Evolutionary conservation across 2,329 filamentous ascomycete species (phyloP), one percentile per base, ranked within the genome.

Genomic region (Sclerotinia trifoliorum): DNA sequence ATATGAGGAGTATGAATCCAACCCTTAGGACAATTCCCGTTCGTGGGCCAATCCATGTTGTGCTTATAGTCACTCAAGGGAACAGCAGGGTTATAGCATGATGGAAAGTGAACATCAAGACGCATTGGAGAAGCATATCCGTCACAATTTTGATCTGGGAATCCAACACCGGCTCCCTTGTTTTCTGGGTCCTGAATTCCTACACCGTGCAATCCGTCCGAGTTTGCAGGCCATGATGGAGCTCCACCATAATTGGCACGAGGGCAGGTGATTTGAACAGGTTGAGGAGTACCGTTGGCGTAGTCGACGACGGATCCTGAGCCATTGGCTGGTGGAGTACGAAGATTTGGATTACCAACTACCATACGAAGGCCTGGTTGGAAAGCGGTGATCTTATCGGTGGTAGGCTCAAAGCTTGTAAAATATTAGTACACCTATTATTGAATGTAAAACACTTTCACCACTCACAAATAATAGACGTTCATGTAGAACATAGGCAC

Each of bases 41-140:
- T 83, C 74, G 88, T 86, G 1, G 93, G 92, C 78, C 92, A 97
- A 5, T 89, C 88, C 72, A 97, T 85, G 77, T 97, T 87, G 44
- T 82, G 83, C 71, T 83, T 81, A 79, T 89, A 86, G 75, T 88
- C 81, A 0, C 74, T 60, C 5, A 85, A 81, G 19, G 70, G 72
- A 26, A 66, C 88, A 72, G 86, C 83, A 63, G 92, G 92, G 75
- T 95, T 91, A 88, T 92, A 95, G 85, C 93, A 96, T 4, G 90
- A 94, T 2, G 92, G 92, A 81, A 96, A 96, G 84, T 92, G 91
- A 71, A 96, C 80, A 80, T 96, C 93, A 56, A 94, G 83, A 66
- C 93, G 90, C 61, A 96, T 82, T 69, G 87, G 87, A 64, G 87
- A 88, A 72, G 82, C 83, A 67, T 80, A 82, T 64, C 85, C 84